Base-by-base conservation (phyloP, 352 stramenopile genomes). In the Globisporangium paroecandrum region DNA sequence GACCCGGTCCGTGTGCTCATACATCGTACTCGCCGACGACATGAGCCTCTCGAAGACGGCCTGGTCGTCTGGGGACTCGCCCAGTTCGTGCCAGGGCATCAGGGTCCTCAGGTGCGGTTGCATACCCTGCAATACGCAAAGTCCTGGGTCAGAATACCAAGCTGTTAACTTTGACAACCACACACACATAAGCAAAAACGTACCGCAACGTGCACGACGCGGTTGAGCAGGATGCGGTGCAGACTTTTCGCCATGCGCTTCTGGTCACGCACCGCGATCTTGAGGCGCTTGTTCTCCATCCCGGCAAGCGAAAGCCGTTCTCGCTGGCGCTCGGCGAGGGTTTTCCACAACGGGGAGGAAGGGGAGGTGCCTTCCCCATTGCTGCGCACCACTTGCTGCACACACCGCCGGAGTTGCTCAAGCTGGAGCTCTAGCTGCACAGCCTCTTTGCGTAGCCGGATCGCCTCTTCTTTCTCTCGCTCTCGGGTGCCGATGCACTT, bases 31-130 rank as follows among this genome's bases (percentile, higher is more conserved):
- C 38, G 38, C 43, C 2, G 25, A 25, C 41, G 58, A 27, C 36
- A 64, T 12, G 58, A 64, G 58, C 18, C 24, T 47, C 12, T 54
- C 36, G 27, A 65, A 58, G 0, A 65, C 41, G 6, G 5, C 0
- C 12, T 56, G 38, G 41, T 65, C 43, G 38, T 58, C 59, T 0
- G 15, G 59, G 13, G 59, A 65, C 27, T 55, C 43, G 43, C 59
- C 58, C 38, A 64, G 38, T 41, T 51, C 58, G 58, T 64, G 58
- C 58, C 58, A 64, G 24, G 58, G 58, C 58, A 56, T 56, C n/a
- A 56, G 10, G 8, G 4, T 25, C 15, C 12, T 56, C n/a, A 56
- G 24, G n/a, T 56, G 49, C 49, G 49, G 49, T 29, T 56, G 49
- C 49, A 56, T 56, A 9, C n/a, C 49, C 49, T 56, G 22, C 6